Evolutionary conservation across 768 basidiomycete species (phyloP).

Genomic region (Lyophyllum atratum): DNA sequence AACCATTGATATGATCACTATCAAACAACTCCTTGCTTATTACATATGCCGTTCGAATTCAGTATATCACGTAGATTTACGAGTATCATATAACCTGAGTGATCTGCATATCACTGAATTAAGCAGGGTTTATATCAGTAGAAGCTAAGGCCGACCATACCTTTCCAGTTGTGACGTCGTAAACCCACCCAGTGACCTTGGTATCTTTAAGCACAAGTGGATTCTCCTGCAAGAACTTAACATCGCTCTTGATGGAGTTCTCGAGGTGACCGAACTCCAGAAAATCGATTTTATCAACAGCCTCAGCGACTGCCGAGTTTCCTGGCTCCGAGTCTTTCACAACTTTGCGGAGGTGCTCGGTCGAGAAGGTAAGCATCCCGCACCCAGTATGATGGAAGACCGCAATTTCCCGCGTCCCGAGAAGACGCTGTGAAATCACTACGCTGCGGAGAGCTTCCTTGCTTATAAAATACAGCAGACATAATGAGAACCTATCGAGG

Average conservation of each 20-base stretch:
- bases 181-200: slow-evolving; percentile 65
- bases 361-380: slow-evolving; percentile 69
- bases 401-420: slow-evolving; percentile 69
- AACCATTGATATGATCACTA: background rate
- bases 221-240: slow-evolving; percentile 55
- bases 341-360: slow-evolving; percentile 46
- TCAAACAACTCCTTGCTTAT: too few species aligned
- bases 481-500: background rate
- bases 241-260: slow-evolving; percentile 57
- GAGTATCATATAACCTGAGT: slow-evolving; percentile 8
- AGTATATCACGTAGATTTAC: background rate
- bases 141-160: slow-evolving; percentile 28
- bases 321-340: slow-evolving; percentile 48
- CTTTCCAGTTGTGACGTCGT: slow-evolving; percentile 64
- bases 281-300: slow-evolving; percentile 51
- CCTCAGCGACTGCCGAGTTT: slow-evolving; percentile 26
- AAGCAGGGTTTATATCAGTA: background rate
- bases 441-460: slow-evolving; percentile 67
- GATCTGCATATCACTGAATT: background rate
- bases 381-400: slow-evolving; percentile 74
- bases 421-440: slow-evolving; percentile 71
- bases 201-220: slow-evolving; percentile 57
- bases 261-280: slow-evolving; percentile 55
- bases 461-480: slow-evolving; percentile 28
- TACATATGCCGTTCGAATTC: too few species aligned